Evolutionary conservation across 352 stramenopile species (phyloP), one percentile per base, ranked within the genome.

Genomic region (Thalassiosira sp.): DNA sequence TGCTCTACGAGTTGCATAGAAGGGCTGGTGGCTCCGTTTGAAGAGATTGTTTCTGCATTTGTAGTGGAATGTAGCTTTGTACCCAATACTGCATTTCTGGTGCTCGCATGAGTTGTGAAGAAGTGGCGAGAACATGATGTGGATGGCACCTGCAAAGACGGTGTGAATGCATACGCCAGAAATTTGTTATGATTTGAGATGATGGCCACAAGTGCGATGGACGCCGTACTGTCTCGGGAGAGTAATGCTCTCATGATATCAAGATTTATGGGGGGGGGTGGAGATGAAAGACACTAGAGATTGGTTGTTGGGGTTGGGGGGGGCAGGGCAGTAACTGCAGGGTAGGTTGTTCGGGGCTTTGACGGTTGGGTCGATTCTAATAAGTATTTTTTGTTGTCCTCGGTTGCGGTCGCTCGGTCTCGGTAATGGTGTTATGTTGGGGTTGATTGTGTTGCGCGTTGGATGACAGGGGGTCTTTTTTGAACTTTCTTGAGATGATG

Each of bases 1-100:
- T 72, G 8, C 10, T 78, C 59, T 11, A 70, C 28, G 1, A 78
- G 37, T 45, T 37, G 43, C 20, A 45, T n/a, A 33, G 69, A 72
- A n/a, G 60, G 60, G 8, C 57, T 59, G 5, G n/a, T 53, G 37
- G 53, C 31, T 11, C 54, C 57, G 35, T 60, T 45, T 27, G 31
- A 49, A 35, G 27, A 40, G 7, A 43, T 43, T 43, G 28, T 54
- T 18, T 54, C 45, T 2, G 18, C 43, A 22, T 62, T 45, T 18
- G 67, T 25, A 20, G 66, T 48, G 15, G 63, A 58, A 33, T 75
- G 13, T 2, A 75, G 20, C 45, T 66, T 66, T 45, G 42, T 25
- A 28, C 57, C 42, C n/a, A 15, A 25, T 18, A 20, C 33, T 48
- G 10, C 11, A 22, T 49, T 48, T 20, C 2, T 46, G 40, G 11